Evolutionary conservation across 2,329 filamentous ascomycete genomes (phyloP), one percentile per base, ranked within the genome.

Genomic region (Penicillium psychrosexuale): DNA sequence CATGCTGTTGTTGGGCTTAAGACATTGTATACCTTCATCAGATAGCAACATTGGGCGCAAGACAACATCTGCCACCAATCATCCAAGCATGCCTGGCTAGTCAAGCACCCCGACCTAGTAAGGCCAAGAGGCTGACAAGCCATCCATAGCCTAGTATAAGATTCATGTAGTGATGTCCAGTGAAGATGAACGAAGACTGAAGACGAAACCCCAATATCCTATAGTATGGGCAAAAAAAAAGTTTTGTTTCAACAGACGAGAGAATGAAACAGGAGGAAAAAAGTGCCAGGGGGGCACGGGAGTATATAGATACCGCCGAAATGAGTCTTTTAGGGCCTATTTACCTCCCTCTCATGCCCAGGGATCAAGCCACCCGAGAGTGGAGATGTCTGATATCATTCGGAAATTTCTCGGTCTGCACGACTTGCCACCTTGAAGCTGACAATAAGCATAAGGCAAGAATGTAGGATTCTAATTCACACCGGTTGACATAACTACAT

Each of bases 321-420:
- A 27, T 15, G 17, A 38, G 24, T 5, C 9, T 7, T 8, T 24
- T 24, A 24, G 22, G 22, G 22, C 22, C 22, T 24, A 52, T 27
- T 17, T 31, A 27, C n/a, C 17, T 27, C 42, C 19, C 34, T 34
- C 39, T 40, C 47, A 31, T 33, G 11, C 19, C 11, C 44, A 24
- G 24, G 36, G 37, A 46, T 27, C 27, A 9, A 47, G 38, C 15
- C 34, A 19, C 27, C 46, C 46, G 24, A 48, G 11, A 42, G 51
- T 53, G 51, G 51, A 53, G 37, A 24, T 40, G 37, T 37, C 17
- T 28, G 34, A 31, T 24, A 19, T 45, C 8, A 34, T 19, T 4
- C 51, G 51, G 51, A 19, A 1, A 24, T 53, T 49, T 42, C 45
- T 53, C 51, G 51, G 51, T 15, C 44, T 49, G 22, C 22, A 24